phyloP scores from a whole-genome alignment of 2,329 filamentous ascomycete species.

The Diaporthe ilicicola region DNA sequence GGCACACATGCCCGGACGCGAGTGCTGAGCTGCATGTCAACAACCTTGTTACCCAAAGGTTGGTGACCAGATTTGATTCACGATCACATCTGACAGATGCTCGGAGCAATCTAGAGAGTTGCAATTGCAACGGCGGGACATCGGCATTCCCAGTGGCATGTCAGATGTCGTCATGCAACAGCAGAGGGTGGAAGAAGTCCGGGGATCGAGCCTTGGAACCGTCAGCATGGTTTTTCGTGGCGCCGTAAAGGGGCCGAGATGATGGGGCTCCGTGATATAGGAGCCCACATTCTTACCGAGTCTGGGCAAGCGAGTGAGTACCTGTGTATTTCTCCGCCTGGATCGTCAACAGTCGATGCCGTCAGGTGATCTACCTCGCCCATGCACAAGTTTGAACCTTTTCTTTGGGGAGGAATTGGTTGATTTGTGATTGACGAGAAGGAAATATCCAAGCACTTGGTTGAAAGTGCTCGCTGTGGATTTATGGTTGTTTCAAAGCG shows the following conservation, averaged over 20 bases:
- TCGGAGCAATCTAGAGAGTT: background rate
- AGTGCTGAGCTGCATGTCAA: background rate
- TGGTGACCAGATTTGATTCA: background rate
- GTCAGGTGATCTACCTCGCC: background rate
- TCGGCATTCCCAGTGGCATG: slow-evolving; percentile 15
- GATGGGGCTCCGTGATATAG: slow-evolving; percentile 11
- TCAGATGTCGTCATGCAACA: slow-evolving; percentile 22
- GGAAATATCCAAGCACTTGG: background rate
- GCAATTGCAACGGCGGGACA: background rate
- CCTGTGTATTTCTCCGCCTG: slow-evolving; percentile 11
- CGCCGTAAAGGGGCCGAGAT: slow-evolving; percentile 20
- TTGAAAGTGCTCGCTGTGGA: background rate
- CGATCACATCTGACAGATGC: slow-evolving; percentile 14
- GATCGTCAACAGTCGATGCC: background rate
- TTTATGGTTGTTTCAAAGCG: background rate
- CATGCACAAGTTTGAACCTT: background rate
- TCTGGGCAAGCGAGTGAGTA: slow-evolving; percentile 22
- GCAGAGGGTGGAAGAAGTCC: slow-evolving; percentile 23
- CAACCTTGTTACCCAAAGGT: background rate
- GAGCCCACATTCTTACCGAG: slow-evolving; percentile 12
- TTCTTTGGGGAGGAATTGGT: background rate
- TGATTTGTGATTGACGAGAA: background rate
- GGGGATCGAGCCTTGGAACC: slow-evolving; percentile 16
- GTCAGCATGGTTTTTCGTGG: slow-evolving; percentile 18
- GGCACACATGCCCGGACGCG: background rate